Evolutionary conservation across 1,139 yeast species (phyloP).

Genomic region (Zygoascus meyerae): DNA sequence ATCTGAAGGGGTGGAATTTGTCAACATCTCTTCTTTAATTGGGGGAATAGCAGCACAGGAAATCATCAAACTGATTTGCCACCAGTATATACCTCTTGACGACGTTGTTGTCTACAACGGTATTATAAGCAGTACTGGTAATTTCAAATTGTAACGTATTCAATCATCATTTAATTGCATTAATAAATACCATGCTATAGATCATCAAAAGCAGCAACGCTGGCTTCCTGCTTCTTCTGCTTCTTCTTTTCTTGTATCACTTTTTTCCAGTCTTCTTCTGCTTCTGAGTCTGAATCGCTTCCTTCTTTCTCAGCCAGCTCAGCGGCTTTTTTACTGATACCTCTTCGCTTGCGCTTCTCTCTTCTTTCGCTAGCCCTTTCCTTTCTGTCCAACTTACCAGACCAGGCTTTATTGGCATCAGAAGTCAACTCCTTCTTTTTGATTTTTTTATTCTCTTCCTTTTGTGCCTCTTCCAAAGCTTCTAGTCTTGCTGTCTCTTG

Average conservation of each 20-base stretch:
- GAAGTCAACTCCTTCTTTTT: conserved; percentile 38
- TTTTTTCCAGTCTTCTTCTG: conserved; percentile 83
- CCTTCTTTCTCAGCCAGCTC: conserved; percentile 30
- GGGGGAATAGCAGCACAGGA: conserved; percentile 84
- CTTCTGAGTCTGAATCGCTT: conserved; percentile 48
- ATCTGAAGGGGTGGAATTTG: conserved; percentile 38
- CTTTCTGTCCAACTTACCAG: conserved; percentile 58
- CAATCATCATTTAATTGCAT: neutral
- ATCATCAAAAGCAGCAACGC: conserved; percentile 67
- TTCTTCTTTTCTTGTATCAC: conserved; percentile 56
- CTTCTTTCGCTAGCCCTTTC: conserved; percentile 59
- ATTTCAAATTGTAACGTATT: conserved; percentile 40
- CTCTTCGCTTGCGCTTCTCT: conserved; percentile 57
- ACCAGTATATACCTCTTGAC: conserved; percentile 68
- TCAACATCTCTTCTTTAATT: conserved; percentile 49
- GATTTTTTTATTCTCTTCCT: conserved; percentile 41
- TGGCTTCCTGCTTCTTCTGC: conserved; percentile 35
- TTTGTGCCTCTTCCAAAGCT: conserved; percentile 42
- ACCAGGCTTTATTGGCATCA: conserved; percentile 73
- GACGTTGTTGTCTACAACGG: conserved; percentile 68
- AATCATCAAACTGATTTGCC: conserved; percentile 44
- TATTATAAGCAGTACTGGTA: conserved; percentile 45
- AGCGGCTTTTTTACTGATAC: conserved; percentile 44
- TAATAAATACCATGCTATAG: conserved; percentile 36
- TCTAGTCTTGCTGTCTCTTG: conserved; percentile 60